Evolutionary conservation across 169 alveolate genomes (phyloP).

Genomic region (Cryptosporidium meleagridis): DNA sequence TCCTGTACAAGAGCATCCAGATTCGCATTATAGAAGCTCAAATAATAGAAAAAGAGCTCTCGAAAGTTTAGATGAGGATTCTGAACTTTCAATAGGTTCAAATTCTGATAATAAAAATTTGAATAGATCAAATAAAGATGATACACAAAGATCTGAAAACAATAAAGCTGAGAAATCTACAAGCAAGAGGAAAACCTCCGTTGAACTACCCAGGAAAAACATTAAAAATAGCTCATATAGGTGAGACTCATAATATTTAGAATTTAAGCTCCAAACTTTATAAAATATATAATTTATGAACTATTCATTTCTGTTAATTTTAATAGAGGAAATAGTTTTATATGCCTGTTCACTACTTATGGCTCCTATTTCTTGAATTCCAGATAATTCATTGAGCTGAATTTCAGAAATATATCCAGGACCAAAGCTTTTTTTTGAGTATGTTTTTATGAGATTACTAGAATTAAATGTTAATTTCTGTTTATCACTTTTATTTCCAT

Average conservation of each 20-base stretch:
- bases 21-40: background rate
- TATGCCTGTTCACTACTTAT: background rate
- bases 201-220: slow-evolving; percentile 14
- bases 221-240: background rate
- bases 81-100: background rate
- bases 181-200: slow-evolving; percentile 9
- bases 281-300: background rate
- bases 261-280: background rate
- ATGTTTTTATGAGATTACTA: slow-evolving; percentile 1
- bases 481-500: slow-evolving; percentile 8
- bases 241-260: background rate
- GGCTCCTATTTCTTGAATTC: background rate
- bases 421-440: slow-evolving; percentile 42
- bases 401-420: slow-evolving; percentile 47
- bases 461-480: slow-evolving; percentile 16
- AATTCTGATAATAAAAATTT: background rate
- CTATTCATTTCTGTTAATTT: background rate
- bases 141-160: background rate
- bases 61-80: background rate
- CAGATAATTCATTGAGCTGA: slow-evolving; percentile 45
- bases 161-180: background rate
- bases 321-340: background rate
- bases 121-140: background rate
- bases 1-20: background rate
- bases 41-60: slow-evolving; percentile 1